A percentile compares a stretch with the other conserved stretches of the same genome.
Evolutionary conservation across 305 asterid species (phyloP).

Genomic region (Caryopteris hybrid): DNA sequence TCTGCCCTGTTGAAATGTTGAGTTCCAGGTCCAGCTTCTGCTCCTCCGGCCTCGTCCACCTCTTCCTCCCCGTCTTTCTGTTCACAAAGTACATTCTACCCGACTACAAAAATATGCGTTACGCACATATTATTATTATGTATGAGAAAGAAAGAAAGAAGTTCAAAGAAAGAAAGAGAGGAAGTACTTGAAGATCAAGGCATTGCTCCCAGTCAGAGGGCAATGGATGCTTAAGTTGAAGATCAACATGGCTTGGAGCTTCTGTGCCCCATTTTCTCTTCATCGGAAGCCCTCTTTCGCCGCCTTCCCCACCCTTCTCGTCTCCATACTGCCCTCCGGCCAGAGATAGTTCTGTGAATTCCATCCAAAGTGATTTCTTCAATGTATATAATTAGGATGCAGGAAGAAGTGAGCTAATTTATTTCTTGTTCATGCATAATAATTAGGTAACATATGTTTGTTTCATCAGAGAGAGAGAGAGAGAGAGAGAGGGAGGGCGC

Average conservation of each 20-base stretch:
- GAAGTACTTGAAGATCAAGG: constrained; percentile 53
- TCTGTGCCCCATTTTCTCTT: constrained; percentile 36
- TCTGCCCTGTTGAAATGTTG: constrained; percentile 32
- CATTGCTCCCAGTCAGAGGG: constrained; percentile 67
- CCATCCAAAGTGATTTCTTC: too few species aligned
- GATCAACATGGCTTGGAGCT: constrained; percentile 36
- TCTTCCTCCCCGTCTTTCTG: constrained; percentile 39
- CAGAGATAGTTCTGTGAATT: constrained; percentile 40
- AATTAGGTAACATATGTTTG: background rate
- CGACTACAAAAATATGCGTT: constrained; percentile 23
- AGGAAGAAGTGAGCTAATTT: too few species aligned
- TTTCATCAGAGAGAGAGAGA: background rate
- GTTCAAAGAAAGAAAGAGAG: background rate
- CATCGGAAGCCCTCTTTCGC: constrained; percentile 25
- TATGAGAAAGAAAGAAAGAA: too few species aligned
- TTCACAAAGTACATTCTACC: constrained; percentile 55
- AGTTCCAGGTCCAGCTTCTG: constrained; percentile 48
- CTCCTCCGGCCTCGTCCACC: constrained; percentile 46
- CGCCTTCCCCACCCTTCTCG: background rate
- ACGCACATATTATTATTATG: too few species aligned
- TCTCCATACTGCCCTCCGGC: constrained; percentile 19
- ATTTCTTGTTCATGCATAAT: too few species aligned
- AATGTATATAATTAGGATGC: too few species aligned
- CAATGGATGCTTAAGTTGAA: constrained; percentile 48
- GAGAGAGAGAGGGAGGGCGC: background rate